Conservation (phyloP, 1,139 yeast species). For the Pichia sp. region DNA sequence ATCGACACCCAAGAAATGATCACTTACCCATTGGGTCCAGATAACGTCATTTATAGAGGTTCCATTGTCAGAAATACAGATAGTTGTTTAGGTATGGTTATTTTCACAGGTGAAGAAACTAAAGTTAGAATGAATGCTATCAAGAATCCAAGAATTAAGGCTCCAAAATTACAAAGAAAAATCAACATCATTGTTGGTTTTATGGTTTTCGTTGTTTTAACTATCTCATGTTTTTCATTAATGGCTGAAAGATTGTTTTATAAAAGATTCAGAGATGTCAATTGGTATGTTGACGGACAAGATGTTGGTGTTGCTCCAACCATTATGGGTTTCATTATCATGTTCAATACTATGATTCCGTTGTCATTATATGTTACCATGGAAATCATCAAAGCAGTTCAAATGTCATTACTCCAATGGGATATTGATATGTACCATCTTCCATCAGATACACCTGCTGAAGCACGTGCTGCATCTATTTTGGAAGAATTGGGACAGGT, state of each 20-base stretch:
- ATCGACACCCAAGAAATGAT: slow-evolving; percentile 27
- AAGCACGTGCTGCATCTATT: slow-evolving; percentile 92
- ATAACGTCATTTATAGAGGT: slow-evolving; percentile 85
- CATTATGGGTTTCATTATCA: slow-evolving; percentile 92
- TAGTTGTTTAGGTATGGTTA: slow-evolving; percentile 70
- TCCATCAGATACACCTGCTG: slow-evolving; percentile 86
- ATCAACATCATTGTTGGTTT: slow-evolving; percentile 82
- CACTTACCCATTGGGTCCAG: slow-evolving; percentile 67
- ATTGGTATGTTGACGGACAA: slow-evolving; percentile 73
- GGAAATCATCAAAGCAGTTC: slow-evolving; percentile 92
- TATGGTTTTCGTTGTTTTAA: slow-evolving; percentile 81
- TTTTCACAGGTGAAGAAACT: slow-evolving; percentile 95
- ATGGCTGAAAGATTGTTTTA: slow-evolving; percentile 69
- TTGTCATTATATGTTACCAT: slow-evolving; percentile 92
- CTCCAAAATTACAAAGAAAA: slow-evolving; percentile 84
- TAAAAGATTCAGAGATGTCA: slow-evolving; percentile 41
- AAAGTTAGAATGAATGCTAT: slow-evolving; percentile 95
- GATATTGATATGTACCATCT: slow-evolving; percentile 95
- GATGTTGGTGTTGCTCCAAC: slow-evolving; percentile 92
- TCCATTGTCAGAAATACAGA: slow-evolving; percentile 83
- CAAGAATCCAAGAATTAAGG: slow-evolving; percentile 84
- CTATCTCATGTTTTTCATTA: slow-evolving; percentile 75
- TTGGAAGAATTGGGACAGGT: slow-evolving; percentile 98
- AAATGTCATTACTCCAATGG: slow-evolving; percentile 74
- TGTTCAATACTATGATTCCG: slow-evolving; percentile 96